Percentiles rank a stretch among this genome's conserved stretches.
Conservation (phyloP, 768 basidiomycete species). For the Tricholoma sp. region DNA sequence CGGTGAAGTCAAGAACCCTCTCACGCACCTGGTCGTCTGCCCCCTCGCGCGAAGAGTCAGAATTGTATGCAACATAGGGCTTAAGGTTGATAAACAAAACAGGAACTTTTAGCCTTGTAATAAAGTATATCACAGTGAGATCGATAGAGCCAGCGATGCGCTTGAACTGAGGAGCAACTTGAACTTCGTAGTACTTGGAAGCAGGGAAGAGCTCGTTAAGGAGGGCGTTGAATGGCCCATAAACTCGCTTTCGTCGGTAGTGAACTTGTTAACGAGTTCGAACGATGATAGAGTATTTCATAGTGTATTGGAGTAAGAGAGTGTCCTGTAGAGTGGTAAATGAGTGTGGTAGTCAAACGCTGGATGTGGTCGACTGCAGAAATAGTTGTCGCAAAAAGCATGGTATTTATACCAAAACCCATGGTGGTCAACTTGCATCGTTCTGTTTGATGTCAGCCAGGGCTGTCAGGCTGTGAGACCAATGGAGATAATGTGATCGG, state of each 20-base stretch:
- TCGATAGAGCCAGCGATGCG: background rate
- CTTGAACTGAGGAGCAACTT: conserved; percentile 2
- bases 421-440: background rate
- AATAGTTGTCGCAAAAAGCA: background rate
- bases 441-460: no score
- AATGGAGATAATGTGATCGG: no score
- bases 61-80: background rate
- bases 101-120: background rate
- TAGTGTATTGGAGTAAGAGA: conserved; percentile 3
- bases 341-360: conserved; percentile 1
- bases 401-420: background rate
- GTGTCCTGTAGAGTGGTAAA: background rate
- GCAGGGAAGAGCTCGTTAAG: background rate
- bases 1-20: background rate
- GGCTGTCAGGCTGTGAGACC: no score
- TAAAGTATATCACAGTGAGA: background rate
- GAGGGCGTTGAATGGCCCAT: background rate
- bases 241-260: background rate
- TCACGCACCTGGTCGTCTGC: background rate
- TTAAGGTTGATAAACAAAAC: background rate
- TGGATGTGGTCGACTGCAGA: conserved; percentile 4
- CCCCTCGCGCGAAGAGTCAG: background rate
- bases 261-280: conserved; percentile 2
- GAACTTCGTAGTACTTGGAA: background rate
- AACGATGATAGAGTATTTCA: conserved; percentile 9